Percentiles rank a stretch among this genome's conserved stretches.
These are phyloP conservation scores for Paspalum vaginatum DNA, from an alignment of 176 grass and related monocot species.

Conservation along the genomic window DNA sequence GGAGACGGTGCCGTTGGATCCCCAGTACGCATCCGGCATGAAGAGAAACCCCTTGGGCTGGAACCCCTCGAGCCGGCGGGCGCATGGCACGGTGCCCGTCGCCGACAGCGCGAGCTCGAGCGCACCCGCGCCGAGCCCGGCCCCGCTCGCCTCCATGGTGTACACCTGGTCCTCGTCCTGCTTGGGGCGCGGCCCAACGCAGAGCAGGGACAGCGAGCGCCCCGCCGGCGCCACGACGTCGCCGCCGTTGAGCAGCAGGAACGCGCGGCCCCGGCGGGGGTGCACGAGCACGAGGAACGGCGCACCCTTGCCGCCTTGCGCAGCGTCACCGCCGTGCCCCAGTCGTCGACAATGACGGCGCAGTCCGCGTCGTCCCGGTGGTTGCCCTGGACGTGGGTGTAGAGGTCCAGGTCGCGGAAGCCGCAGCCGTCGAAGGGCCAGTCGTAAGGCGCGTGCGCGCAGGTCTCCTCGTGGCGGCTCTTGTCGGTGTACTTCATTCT, in stretches of 20 bases:
- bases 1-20: not conserved
- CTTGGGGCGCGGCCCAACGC: not conserved
- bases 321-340: not conserved
- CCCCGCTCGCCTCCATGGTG: not conserved
- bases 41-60: not conserved
- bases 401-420: too few relatives aligned
- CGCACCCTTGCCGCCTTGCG: not conserved
- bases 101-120: constrained; percentile 9
- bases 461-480: too few relatives aligned
- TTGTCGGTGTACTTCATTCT: too few relatives aligned
- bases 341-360: not conserved
- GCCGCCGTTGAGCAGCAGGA: constrained; percentile 6
- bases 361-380: not conserved
- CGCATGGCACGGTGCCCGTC: constrained; percentile 1
- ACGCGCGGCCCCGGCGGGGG: not conserved
- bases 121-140: not conserved
- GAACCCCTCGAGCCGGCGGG: not conserved
- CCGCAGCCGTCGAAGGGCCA: too few relatives aligned
- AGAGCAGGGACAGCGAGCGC: not conserved
- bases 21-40: constrained; percentile 10
- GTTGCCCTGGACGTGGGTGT: too few relatives aligned
- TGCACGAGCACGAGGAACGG: constrained; percentile 12
- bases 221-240: not conserved
- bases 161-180: not conserved
- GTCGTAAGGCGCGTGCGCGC: too few relatives aligned